phyloP scores from a whole-genome alignment of 805 yeast genomes.

The Saccharomyces kudriavzevii region DNA sequence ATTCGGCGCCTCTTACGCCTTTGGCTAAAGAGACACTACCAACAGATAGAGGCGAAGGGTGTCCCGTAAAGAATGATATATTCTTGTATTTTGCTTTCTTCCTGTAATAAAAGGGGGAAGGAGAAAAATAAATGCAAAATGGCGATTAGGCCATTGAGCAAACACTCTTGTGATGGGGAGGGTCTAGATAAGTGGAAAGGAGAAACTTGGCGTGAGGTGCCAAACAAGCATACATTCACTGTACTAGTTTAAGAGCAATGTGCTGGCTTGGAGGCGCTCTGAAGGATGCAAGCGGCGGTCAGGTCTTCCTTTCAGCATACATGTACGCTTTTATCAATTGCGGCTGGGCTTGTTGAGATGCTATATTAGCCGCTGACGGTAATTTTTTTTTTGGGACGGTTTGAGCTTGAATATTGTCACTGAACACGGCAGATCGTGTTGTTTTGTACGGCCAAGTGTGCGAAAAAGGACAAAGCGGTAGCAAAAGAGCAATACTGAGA shows the following conservation, averaged over 20 bases:
- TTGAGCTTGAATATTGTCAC: not conserved
- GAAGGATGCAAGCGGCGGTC: not conserved
- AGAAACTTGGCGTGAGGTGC: not conserved
- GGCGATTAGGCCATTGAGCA: not conserved
- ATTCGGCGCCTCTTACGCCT: conserved; percentile 1
- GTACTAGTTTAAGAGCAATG: not conserved
- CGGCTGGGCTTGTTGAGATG: not conserved
- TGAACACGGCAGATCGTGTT: not conserved
- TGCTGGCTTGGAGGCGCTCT: not conserved
- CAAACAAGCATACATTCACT: not conserved
- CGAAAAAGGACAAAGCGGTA: not conserved
- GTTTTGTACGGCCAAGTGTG: not conserved
- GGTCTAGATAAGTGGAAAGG: not conserved
- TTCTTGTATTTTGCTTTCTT: not conserved
- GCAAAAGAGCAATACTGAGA: not conserved
- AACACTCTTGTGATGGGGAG: not conserved
- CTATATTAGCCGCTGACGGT: not conserved
- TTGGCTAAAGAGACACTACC: not conserved
- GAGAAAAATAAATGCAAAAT: not conserved
- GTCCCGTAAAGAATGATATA: not conserved
- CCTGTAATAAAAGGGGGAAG: not conserved
- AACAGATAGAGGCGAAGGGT: not conserved
- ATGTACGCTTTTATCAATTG: not conserved
- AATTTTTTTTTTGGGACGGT: not conserved
- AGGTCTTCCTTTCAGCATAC: not conserved